Base-by-base conservation (phyloP, 768 basidiomycete species). In the Termitomyces sp. region DNA sequence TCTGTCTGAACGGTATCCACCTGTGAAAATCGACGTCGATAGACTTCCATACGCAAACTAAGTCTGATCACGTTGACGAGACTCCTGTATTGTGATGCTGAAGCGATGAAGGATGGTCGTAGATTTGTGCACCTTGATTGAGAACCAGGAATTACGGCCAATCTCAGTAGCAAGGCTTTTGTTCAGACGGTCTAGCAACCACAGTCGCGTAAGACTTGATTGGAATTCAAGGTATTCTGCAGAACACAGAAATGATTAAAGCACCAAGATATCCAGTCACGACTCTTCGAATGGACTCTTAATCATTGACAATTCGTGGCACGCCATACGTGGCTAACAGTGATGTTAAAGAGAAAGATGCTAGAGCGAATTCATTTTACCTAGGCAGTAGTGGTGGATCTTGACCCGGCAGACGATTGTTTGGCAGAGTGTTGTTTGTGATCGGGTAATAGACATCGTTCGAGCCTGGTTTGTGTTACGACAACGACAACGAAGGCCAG, bases 401-500 rank as follows among this genome's bases (percentile, higher is more conserved):
- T 10, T 5, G 16, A 33, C 23, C 7, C 13, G 20, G 33, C 20
- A 10, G 16, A 43, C 5, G 55, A 56, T 56, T 60, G 60, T 51
- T 59, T 60, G 65, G 56, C 59, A 56, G 50, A 41, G 55, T 23
- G 57, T 59, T 59, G 58, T 60, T 62, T 60, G 53, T 60, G 61
- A 64, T 60, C 59, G 57, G 53, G 46, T 62, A 59, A 61, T 59
- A 55, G 64, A 65, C 38, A 50, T 48, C 67, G 66, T 59, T 64
- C 63, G 57, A 48, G 57, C 64, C 66, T 66, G 68, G 61, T 61
- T 43, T 60, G 64, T 64, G 68, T 65, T 61, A 63, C 61, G 66
- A 59, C 62, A 63, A 72, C 74, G 71, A 74, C 71, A 67, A 71
- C 72, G 72, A 72, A 63, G 50, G 60, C 57, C 58, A 57, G 67